phyloP scores from a whole-genome alignment of 257 asterid species.

The Lithospermum erythrorhizon region DNA sequence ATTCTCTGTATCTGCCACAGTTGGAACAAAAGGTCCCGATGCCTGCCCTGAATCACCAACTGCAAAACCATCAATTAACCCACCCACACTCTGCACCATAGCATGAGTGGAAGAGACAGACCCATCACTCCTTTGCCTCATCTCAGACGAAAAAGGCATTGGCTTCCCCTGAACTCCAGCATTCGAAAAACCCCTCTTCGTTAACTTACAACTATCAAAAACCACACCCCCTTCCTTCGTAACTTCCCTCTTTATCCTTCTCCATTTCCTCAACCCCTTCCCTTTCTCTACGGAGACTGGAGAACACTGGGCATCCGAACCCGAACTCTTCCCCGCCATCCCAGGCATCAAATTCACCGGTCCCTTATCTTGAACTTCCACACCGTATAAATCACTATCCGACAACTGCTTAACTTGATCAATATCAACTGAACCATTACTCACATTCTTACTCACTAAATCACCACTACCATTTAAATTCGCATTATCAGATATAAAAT shows the following conservation, averaged over 20 bases:
- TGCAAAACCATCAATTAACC: no score
- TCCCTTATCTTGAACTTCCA: slow-evolving; percentile 13
- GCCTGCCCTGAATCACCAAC: slow-evolving; percentile 13
- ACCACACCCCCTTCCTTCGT: slow-evolving; percentile 23
- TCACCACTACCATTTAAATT: slow-evolving; percentile 17
- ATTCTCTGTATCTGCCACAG: slow-evolving; percentile 44
- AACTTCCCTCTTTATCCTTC: slow-evolving; percentile 49
- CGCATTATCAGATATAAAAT: slow-evolving; percentile 14
- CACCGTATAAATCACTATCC: slow-evolving; percentile 13
- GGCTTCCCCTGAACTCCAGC: slow-evolving; percentile 20
- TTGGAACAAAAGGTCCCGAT: slow-evolving; percentile 19
- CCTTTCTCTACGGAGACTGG: slow-evolving; percentile 26
- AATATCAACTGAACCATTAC: slow-evolving; percentile 23
- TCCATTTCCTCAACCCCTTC: slow-evolving; percentile 66
- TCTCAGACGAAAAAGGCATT: slow-evolving; percentile 25
- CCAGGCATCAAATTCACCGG: background rate
- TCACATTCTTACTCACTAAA: slow-evolving; percentile 14
- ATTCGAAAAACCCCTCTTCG: slow-evolving; percentile 25
- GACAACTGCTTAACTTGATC: background rate
- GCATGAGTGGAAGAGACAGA: slow-evolving; percentile 50
- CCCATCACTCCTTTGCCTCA: slow-evolving; percentile 32
- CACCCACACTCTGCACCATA: slow-evolving; percentile 22
- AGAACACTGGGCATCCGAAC: background rate
- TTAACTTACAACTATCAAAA: slow-evolving; percentile 21
- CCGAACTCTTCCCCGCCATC: background rate